phyloP scores from a whole-genome alignment of 495 filamentous ascomycete species.

The Echria macrotheca region DNA sequence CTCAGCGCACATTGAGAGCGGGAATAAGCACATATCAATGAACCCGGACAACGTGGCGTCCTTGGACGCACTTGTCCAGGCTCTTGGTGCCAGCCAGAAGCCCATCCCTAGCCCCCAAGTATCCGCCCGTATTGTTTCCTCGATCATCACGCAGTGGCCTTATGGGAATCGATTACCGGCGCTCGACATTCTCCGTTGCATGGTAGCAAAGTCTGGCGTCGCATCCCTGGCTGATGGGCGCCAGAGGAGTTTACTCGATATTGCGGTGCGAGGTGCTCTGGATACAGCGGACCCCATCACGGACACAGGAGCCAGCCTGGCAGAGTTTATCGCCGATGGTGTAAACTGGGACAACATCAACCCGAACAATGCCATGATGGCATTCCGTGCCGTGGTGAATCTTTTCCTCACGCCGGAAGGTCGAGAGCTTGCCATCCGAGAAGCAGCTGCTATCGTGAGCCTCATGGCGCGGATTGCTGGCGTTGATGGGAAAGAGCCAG shows the following conservation, averaged over 20 bases:
- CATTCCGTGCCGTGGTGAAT: slow-evolving; percentile 76
- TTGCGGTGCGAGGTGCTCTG: slow-evolving; percentile 26
- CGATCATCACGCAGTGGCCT: slow-evolving; percentile 70
- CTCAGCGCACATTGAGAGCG: slow-evolving; percentile 39
- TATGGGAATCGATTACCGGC: slow-evolving; percentile 70
- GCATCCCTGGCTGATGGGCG: slow-evolving; percentile 45
- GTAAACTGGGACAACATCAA: slow-evolving; percentile 20
- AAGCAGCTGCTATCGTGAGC: slow-evolving; percentile 51
- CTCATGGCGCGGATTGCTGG: slow-evolving; percentile 39
- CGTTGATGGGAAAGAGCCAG: slow-evolving; percentile 42
- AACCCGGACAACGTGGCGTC: slow-evolving; percentile 60
- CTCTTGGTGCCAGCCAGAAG: slow-evolving; percentile 49
- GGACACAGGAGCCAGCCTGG: slow-evolving; percentile 32
- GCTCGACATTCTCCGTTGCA: slow-evolving; percentile 77
- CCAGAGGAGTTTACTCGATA: slow-evolving; percentile 49
- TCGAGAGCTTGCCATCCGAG: slow-evolving; percentile 51
- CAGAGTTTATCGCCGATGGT: slow-evolving; percentile 9
- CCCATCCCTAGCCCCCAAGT: too few species aligned
- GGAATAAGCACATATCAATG: slow-evolving; percentile 66
- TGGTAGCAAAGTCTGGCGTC: slow-evolving; percentile 60
- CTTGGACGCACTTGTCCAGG: slow-evolving; percentile 15
- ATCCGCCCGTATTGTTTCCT: slow-evolving; percentile 62
- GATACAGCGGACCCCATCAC: slow-evolving; percentile 36
- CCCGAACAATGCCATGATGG: slow-evolving; percentile 80
- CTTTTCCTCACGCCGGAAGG: slow-evolving; percentile 74